phyloP scores from a whole-genome alignment of 2,329 filamentous ascomycete genomes.

The Bipolaris bicolor region DNA sequence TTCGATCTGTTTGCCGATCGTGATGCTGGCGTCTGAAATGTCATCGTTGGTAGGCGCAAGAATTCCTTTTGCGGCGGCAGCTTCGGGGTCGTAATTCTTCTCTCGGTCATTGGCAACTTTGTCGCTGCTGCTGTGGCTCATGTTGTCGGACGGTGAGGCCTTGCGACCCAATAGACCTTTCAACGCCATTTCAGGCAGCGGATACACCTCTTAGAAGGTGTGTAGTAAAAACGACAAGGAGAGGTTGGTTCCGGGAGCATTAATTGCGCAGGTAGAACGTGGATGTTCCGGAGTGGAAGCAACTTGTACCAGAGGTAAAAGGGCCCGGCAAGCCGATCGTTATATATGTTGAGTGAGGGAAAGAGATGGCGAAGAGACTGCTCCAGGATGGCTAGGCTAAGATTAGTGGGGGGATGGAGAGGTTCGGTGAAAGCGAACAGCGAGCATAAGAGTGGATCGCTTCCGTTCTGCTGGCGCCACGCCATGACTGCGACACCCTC shows the following conservation, averaged over 20 bases:
- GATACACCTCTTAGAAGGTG: constrained; percentile 52
- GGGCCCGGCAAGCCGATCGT: constrained; percentile 9
- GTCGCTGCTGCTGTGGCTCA: constrained; percentile 24
- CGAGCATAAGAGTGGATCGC: constrained; percentile 12
- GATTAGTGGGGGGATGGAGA: constrained; percentile 22
- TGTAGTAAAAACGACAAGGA: constrained; percentile 48
- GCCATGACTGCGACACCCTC: constrained; percentile 27
- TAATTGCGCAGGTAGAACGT: constrained; percentile 33
- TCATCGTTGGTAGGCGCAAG: constrained; percentile 41
- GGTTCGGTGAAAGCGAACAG: constrained; percentile 24
- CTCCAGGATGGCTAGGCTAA: constrained; percentile 13
- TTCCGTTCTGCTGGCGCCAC: constrained; percentile 12
- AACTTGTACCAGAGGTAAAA: constrained; percentile 1
- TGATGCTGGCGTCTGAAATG: constrained; percentile 51
- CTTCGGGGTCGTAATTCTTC: constrained; percentile 40
- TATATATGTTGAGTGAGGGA: constrained; percentile 18
- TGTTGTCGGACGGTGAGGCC: constrained; percentile 21
- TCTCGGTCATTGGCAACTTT: constrained; percentile 23
- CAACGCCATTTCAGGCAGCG: constrained; percentile 61
- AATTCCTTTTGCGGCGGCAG: constrained; percentile 46
- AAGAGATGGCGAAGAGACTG: constrained; percentile 9
- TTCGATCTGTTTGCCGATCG: constrained; percentile 72
- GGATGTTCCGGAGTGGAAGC: constrained; percentile 3
- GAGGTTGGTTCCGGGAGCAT: constrained; percentile 47
- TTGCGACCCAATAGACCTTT: constrained; percentile 36